Evolutionary conservation across 202 grass and related monocot species (phyloP), one percentile per base, ranked within the genome.

Genomic region (Zizania palustris): DNA sequence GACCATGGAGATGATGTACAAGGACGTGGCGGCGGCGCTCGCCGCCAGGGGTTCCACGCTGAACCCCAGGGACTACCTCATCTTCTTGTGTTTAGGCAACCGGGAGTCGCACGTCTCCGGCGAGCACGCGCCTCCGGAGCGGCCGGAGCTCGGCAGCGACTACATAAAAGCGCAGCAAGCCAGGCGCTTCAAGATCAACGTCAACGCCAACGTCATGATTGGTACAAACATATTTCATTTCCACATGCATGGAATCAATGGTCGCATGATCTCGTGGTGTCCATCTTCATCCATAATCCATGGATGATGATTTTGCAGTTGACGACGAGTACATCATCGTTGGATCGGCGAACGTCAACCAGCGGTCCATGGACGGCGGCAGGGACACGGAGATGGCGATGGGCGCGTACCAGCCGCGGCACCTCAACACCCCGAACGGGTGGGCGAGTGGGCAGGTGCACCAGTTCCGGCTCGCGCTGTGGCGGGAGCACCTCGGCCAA

Each of bases 241-340:
- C 40, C 0, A 7, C 28, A 28, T 28, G 28, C 28, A 28, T 28
- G 28, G 28, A 28, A 28, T 28, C 28, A 28, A 28, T 28, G 28
- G 28, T 28, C 2, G 28, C 28, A 28, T 28, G 28, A 28, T 28
- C 28, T 28, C 28, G 5, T 42, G 6, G 7, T 42, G 40, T 5
- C 6, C 40, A 42, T 49, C 43, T 28, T 2, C 28, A 28, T 28
- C 28, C 28, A 28, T 28, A 28, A 28, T 28, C 28, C 28, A 28
- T 28, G 0, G 28, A 28, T 28, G 28, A 28, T 28, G 28, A 28
- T 28, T 28, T 28, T 28, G 34, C 79, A 90, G 88, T 90, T 33
- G 88, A 90, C 49, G 88, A 90, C 46, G 88, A 90, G 49, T 90
- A 90, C 55, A 90, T 86, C 60, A 86, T 90, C 42, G 59, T 90